These are phyloP conservation scores for Neurospora sp. DNA, from an alignment of 495 filamentous ascomycete genomes.

Conservation along the genomic window DNA sequence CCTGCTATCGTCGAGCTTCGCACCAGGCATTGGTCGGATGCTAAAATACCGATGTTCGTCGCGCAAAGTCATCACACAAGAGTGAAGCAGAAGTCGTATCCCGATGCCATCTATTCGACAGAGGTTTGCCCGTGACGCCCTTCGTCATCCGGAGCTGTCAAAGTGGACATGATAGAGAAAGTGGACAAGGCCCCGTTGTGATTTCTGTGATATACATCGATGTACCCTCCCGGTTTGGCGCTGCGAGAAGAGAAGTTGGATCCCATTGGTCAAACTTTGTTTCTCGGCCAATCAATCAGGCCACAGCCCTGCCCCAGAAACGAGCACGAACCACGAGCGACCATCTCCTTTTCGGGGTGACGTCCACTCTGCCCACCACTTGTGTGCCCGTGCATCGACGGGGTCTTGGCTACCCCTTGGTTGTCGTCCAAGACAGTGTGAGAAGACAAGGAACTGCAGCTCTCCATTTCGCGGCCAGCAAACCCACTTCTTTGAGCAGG, in stretches of 20 bases:
- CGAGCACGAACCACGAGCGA: neutral
- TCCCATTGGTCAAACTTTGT: neutral
- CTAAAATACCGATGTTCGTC: neutral
- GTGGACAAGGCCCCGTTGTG: neutral
- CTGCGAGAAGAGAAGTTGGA: neutral
- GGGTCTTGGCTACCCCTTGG: neutral
- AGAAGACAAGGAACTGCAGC: neutral
- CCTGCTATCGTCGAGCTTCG: neutral
- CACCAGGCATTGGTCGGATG: neutral
- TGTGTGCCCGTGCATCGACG: neutral
- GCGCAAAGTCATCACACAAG: neutral
- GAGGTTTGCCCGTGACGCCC: neutral
- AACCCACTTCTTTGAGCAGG: neutral
- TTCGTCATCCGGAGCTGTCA: neutral
- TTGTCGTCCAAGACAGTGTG: neutral
- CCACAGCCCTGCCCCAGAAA: neutral
- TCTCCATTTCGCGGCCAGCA: neutral
- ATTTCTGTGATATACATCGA: neutral
- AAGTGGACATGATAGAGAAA: neutral
- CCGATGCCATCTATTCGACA: neutral
- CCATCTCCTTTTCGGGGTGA: neutral
- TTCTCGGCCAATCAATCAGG: neutral
- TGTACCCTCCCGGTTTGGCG: neutral
- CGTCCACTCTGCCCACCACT: neutral
- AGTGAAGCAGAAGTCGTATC: neutral